These are phyloP conservation scores for Hemisphaericaspora subhashii DNA, from an alignment of 1,139 yeast species.

Conservation along the genomic window DNA sequence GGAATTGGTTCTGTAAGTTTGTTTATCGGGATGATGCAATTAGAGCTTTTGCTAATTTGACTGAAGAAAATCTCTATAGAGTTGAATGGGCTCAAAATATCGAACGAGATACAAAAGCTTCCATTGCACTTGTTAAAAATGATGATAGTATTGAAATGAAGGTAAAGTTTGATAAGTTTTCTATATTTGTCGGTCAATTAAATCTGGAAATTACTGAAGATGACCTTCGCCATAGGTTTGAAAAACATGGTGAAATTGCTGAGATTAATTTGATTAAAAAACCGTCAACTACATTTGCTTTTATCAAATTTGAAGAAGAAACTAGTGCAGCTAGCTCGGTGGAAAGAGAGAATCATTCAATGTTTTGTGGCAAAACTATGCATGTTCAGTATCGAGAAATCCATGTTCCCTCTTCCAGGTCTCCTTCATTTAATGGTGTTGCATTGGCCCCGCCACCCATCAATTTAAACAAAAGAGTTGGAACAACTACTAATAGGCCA, in stretches of 20 bases:
- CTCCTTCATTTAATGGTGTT: slow-evolving; percentile 26
- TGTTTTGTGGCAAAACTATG: slow-evolving; percentile 69
- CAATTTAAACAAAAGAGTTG: slow-evolving; percentile 45
- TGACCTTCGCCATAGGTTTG: slow-evolving; percentile 56
- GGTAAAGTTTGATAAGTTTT: slow-evolving; percentile 57
- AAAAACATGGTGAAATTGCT: slow-evolving; percentile 64
- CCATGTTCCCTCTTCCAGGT: slow-evolving; percentile 21
- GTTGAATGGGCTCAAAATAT: slow-evolving; percentile 89
- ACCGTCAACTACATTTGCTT: slow-evolving; percentile 62
- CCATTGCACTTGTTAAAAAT: background rate
- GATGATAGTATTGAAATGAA: slow-evolving; percentile 13
- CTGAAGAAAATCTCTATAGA: slow-evolving; percentile 51
- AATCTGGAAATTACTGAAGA: slow-evolving; percentile 53
- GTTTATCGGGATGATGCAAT: slow-evolving; percentile 90
- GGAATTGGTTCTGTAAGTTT: slow-evolving; percentile 78
- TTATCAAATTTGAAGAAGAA: slow-evolving; percentile 62
- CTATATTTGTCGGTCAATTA: slow-evolving; percentile 78
- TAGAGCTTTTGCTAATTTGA: slow-evolving; percentile 73
- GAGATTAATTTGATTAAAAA: slow-evolving; percentile 53
- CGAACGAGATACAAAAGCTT: slow-evolving; percentile 25
- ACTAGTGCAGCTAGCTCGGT: slow-evolving; percentile 82
- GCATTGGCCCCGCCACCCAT: slow-evolving; percentile 77
- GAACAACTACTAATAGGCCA: slow-evolving; percentile 8
- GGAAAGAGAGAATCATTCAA: slow-evolving; percentile 77
- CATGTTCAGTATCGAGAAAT: slow-evolving; percentile 81